Conservation (phyloP, 2,329 filamentous ascomycete genomes). For the Monilinia vaccinii-corymbosi region DNA sequence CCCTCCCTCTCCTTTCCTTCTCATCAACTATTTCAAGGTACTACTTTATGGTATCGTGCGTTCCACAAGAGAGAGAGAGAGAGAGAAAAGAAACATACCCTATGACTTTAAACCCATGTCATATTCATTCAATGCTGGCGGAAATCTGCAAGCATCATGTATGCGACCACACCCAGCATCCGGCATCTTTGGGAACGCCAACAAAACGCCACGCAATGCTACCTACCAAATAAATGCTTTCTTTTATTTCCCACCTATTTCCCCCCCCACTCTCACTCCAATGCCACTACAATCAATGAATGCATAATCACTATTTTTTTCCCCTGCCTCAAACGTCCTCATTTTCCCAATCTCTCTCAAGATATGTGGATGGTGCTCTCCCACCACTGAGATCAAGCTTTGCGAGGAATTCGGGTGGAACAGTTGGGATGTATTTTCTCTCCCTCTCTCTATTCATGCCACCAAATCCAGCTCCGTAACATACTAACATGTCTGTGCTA, state of each 20-base stretch:
- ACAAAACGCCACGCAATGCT: constrained; percentile 9
- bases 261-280: neutral
- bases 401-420: constrained; percentile 85
- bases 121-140: neutral
- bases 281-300: neutral
- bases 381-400: constrained; percentile 59
- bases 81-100: neutral
- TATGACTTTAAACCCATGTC: neutral
- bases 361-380: constrained; percentile 47
- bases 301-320: neutral
- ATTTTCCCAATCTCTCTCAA: constrained; percentile 58
- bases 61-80: too few species aligned
- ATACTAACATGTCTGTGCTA: constrained; percentile 94
- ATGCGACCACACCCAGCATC: neutral
- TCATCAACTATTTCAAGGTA: too few species aligned
- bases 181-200: neutral
- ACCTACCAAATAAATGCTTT: constrained; percentile 9
- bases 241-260: neutral
- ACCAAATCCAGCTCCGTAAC: constrained; percentile 89
- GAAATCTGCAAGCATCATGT: neutral
- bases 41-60: too few species aligned
- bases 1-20: too few species aligned
- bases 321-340: constrained; percentile 37
- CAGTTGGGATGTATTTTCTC: constrained; percentile 89
- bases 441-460: constrained; percentile 86